Percentiles rank a stretch among this genome's conserved stretches.
Evolutionary conservation across 805 yeast genomes (phyloP).

Genomic region (Hanseniaspora clermontiae): DNA sequence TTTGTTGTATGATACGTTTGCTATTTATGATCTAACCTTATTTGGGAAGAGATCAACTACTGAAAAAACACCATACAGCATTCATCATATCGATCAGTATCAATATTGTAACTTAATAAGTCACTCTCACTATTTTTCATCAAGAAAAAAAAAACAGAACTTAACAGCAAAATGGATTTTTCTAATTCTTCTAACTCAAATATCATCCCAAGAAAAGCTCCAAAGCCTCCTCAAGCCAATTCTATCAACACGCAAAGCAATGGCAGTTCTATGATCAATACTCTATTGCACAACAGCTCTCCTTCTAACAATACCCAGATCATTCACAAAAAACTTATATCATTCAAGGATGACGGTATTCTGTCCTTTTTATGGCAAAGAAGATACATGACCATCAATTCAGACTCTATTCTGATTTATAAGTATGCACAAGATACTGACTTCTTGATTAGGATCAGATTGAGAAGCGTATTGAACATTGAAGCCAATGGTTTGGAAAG

Average conservation of each 20-base stretch:
- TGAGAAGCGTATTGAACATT: conserved; percentile 49
- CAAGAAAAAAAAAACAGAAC: too few relatives aligned
- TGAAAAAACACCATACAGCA: background rate
- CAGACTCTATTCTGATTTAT: conserved; percentile 61
- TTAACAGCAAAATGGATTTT: conserved; percentile 2
- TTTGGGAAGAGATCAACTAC: too few relatives aligned
- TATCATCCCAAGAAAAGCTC: conserved; percentile 9
- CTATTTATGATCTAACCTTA: background rate
- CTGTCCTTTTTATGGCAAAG: conserved; percentile 88
- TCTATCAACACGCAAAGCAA: background rate
- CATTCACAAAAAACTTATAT: conserved; percentile 36
- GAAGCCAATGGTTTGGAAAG: conserved; percentile 43
- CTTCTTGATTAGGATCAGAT: conserved; percentile 37
- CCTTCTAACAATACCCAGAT: background rate
- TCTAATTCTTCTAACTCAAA: background rate
- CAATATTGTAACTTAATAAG: background rate
- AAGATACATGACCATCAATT: conserved; percentile 55
- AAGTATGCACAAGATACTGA: conserved; percentile 46
- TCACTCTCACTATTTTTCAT: too few relatives aligned
- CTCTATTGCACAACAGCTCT: background rate
- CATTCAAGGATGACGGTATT: conserved; percentile 83
- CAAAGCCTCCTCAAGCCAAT: conserved; percentile 6
- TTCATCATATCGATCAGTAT: background rate
- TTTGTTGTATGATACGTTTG: background rate
- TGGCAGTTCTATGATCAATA: background rate